Base-by-base conservation (phyloP, 2,329 filamentous ascomycete genomes). In the Parastagonospora nodorum region DNA sequence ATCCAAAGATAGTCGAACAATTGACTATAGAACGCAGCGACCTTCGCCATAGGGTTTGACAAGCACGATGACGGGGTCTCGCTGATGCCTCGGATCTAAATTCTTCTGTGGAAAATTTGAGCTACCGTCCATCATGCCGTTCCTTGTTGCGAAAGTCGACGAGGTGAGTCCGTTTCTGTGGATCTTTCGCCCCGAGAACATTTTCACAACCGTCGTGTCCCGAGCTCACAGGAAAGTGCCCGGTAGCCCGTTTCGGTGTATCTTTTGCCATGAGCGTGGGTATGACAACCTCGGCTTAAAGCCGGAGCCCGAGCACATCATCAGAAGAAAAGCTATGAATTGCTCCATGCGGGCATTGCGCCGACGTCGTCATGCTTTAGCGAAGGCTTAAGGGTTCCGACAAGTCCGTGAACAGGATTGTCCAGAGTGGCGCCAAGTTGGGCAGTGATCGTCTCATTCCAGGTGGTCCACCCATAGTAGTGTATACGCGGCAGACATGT, bases 71-170 rank as follows among this genome's bases (percentile, higher is more conserved):
- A 56, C 40, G 35, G 35, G 14, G 15, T 37, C 43, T 66, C 68
- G 68, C 68, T 60, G 66, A 71, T 70, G 63, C 32, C 58, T 72
- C 68, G 68, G 69, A 71, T 70, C 68, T 71, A 67, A 67, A 39
- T 33, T 7, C 24, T 30, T 38, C 42, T 11, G 8, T 32, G 9
- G 14, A 16, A 29, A 19, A 29, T 29, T 30, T 27, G 11, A 6
- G 15, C 12, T 32, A 9, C 29, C 40, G 35, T 32, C 45, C 16
- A 15, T 33, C 19, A 24, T 24, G 19, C 19, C 19, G 5, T 3
- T 24, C 19, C 19, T 24, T 24, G 19, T 5, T 5, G 19, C 19
- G 19, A 24, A 24, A 24, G 19, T 24, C 19, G 19, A 24, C 19
- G 19, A 24, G 19, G 5, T 24, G 19, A 24, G 19, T 5, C 19